Conservation (phyloP, 495 filamentous ascomycete genomes). For the Lasiosphaeria hispida region DNA sequence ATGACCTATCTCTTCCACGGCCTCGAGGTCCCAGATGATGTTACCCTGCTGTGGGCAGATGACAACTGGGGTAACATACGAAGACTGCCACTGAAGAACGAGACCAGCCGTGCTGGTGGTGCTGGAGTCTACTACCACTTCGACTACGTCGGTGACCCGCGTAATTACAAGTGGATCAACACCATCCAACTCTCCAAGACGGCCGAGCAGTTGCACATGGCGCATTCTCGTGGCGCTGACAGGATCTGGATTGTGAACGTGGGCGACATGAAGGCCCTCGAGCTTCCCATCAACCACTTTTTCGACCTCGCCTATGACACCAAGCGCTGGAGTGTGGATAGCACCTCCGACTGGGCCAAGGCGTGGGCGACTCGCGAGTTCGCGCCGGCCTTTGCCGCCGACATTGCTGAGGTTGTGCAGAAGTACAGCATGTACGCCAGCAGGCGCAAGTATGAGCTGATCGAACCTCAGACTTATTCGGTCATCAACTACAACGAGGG, state of each 20-base stretch:
- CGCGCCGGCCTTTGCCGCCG: slow-evolving; percentile 44
- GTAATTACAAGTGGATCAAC: slow-evolving; percentile 72
- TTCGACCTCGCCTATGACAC: slow-evolving; percentile 67
- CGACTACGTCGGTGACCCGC: slow-evolving; percentile 65
- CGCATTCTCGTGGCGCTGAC: slow-evolving; percentile 59
- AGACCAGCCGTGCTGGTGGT: slow-evolving; percentile 59
- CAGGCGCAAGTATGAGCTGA: slow-evolving; percentile 66
- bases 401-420: slow-evolving; percentile 56
- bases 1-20: slow-evolving; percentile 66
- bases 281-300: slow-evolving; percentile 66
- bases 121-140: slow-evolving; percentile 79
- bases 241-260: slow-evolving; percentile 77
- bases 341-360: slow-evolving; percentile 54
- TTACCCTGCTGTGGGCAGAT: slow-evolving; percentile 72
- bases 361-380: slow-evolving; percentile 63
- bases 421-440: slow-evolving; percentile 61
- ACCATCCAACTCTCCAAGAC: slow-evolving; percentile 65
- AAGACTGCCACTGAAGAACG: slow-evolving; percentile 60
- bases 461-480: slow-evolving; percentile 62
- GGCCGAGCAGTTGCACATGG: slow-evolving; percentile 61
- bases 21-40: slow-evolving; percentile 65
- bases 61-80: slow-evolving; percentile 74
- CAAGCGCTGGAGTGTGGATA: slow-evolving; percentile 51
- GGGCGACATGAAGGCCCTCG: slow-evolving; percentile 68
- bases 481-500: slow-evolving; percentile 71